These are phyloP conservation scores for Fusarium brevicatenulatum DNA, from an alignment of 2,329 filamentous ascomycete genomes.

Conservation along the genomic window DNA sequence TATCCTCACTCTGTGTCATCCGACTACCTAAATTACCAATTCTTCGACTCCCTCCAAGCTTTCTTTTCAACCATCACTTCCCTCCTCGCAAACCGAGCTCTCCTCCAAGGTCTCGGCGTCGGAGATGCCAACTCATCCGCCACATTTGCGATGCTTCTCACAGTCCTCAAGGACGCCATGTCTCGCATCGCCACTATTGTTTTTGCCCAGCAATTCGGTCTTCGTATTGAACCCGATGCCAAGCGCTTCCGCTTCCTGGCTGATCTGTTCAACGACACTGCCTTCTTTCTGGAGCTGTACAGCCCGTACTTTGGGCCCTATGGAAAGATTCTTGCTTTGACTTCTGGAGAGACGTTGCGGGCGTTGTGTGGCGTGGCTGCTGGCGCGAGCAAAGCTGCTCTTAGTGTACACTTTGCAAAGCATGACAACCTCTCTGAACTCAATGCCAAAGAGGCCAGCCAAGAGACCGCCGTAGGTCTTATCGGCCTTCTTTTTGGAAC, in stretches of 20 bases:
- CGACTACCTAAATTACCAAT: slow-evolving; percentile 82
- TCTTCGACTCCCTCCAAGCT: slow-evolving; percentile 81
- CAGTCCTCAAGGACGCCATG: slow-evolving; percentile 83
- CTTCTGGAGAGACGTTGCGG: slow-evolving; percentile 61
- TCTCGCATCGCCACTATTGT: slow-evolving; percentile 85
- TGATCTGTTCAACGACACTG: slow-evolving; percentile 87
- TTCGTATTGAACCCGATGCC: slow-evolving; percentile 87
- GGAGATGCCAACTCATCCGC: slow-evolving; percentile 82
- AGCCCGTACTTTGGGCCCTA: slow-evolving; percentile 74
- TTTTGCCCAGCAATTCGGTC: slow-evolving; percentile 85
- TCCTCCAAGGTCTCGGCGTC: slow-evolving; percentile 83
- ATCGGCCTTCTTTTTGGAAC: slow-evolving; percentile 88
- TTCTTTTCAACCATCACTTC: slow-evolving; percentile 85
- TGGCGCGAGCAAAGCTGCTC: slow-evolving; percentile 86
- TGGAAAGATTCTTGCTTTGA: slow-evolving; percentile 61
- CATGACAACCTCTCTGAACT: slow-evolving; percentile 90
- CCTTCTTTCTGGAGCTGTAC: slow-evolving; percentile 86
- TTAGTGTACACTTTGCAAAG: slow-evolving; percentile 91
- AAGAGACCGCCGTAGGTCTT: slow-evolving; percentile 92
- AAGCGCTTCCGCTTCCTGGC: slow-evolving; percentile 89
- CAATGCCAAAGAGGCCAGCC: slow-evolving; percentile 93
- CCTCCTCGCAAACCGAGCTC: slow-evolving; percentile 82
- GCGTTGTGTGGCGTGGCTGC: slow-evolving; percentile 89
- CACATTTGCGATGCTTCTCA: slow-evolving; percentile 82
- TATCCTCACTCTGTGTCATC: slow-evolving; percentile 86